Evolutionary conservation across 1,139 yeast species (phyloP), one percentile per base, ranked within the genome.

Genomic region (Lodderomyces metapsilosis): DNA sequence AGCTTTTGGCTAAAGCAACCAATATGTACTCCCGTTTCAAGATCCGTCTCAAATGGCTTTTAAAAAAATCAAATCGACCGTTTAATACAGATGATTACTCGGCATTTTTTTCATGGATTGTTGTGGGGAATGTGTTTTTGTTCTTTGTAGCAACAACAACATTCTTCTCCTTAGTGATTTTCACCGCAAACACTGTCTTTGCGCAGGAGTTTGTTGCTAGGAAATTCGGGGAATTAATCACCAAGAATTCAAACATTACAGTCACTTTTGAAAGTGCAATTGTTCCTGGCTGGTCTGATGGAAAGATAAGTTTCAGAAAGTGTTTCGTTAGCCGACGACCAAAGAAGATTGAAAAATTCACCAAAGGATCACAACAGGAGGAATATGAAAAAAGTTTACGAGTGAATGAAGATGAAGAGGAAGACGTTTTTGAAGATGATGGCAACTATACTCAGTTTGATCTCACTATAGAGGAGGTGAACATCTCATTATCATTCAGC

Each of bases 361-460:
- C 70, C 24, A 85, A 88, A 52, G 92, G 92, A n/a, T 82, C 88
- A 0, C 92, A 82, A 54, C 80, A 81, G 2, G 80, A 68, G 38
- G 88, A 86, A 0, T 77, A 77, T 33, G 81, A 82, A 5, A 76
- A 73, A 17, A 63, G 54, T 59, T 64, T 52, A 56, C 55, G 40
- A 8, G 45, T 45, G 6, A 10, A 16, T 34, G 28, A 16, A 7
- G n/a, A 7, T 8, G 22, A 15, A 2, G 28, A 5, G 3, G 38
- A 15, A n/a, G 33, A 7, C n/a, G 38, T 44, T 10, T 49, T 50
- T 43, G 74, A 64, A 31, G 96, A 91, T 52, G 95, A 88, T 57
- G 97, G 97, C 0, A 92, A 92, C 59, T 92, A 91, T 59, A 91
- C 98, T 0, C 98, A 92, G 57, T 92, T 85, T 59, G 98, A 92